Base-by-base conservation (phyloP, 225 moss, liverwort and hornwort species). In the Neckera pumila region DNA sequence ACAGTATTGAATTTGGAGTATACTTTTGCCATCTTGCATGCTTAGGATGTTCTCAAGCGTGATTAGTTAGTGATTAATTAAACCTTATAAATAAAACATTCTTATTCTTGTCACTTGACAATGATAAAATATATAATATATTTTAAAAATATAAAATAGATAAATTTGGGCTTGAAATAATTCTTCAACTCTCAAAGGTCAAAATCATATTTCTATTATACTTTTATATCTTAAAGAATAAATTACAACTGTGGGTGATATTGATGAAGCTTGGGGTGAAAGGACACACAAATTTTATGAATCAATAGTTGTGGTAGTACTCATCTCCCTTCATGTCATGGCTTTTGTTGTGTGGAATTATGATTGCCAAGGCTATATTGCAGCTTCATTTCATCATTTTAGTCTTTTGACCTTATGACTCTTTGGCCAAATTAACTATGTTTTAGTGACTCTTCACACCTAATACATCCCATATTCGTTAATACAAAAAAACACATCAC, bases 1-100 rank as follows among this genome's bases (percentile, higher is more conserved):
- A 20, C 3, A 4, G 1, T 6, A 34, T 10, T 2, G 2, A 65
- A 65, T 36, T 19, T 36, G 19, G 1, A 66, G 1, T 3, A 2
- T 66, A 20, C 20, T 66, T 66, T 66, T 66, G 11, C 20, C 66
- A 71, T 71, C 5, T 1, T 0, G 4, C 8, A 40, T 42, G 4
- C 5, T 26, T 0, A 42, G 0, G 9, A 42, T 71, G 26, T 8
- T 71, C 2, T 14, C 8, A 71, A 42, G 14, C 3, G 1, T 8
- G 8, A 70, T 40, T 40, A 14, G 11, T 34, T 65, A 19, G 19
- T 65, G 6, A 36, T 19, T 19, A 19, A 1, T 25, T 40, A 40
- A 10, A 25, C 1, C 5, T 1, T 20, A 23, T 13, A 38, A 22
- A 21, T 22, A 67, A n/a, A n/a, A 22, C 12, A 67, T 67, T 67